These are phyloP conservation scores for Venturia carpophila DNA, from an alignment of 2,329 filamentous ascomycete genomes.

Conservation along the genomic window DNA sequence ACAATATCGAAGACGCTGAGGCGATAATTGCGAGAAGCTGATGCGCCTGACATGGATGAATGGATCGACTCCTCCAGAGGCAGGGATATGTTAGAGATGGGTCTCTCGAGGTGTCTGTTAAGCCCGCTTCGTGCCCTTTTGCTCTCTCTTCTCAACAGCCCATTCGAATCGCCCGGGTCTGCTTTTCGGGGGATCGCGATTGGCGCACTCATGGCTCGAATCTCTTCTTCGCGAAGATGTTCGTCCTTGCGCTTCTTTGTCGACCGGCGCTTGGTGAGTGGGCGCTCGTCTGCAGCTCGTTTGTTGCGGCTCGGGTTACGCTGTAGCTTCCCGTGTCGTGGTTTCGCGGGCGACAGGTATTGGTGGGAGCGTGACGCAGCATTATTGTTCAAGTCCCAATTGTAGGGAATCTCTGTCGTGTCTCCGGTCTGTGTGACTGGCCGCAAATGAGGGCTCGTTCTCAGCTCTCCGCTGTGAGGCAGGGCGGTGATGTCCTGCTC, in stretches of 20 bases:
- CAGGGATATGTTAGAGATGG: constrained; percentile 65
- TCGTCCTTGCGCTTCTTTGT: constrained; percentile 69
- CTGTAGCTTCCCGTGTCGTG: constrained; percentile 38
- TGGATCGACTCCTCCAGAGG: constrained; percentile 66
- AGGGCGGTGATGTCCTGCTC: constrained; percentile 41
- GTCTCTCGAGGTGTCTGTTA: constrained; percentile 51
- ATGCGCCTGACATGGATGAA: constrained; percentile 67
- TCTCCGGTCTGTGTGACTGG: constrained; percentile 32
- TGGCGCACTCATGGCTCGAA: constrained; percentile 70
- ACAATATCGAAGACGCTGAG: constrained; percentile 74
- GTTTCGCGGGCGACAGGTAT: constrained; percentile 27
- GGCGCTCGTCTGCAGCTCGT: constrained; percentile 46
- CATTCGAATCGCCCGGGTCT: constrained; percentile 48
- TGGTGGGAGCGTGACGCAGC: constrained; percentile 26
- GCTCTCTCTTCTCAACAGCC: constrained; percentile 56
- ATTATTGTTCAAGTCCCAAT: constrained; percentile 11
- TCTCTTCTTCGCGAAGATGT: constrained; percentile 74
- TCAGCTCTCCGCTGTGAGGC: constrained; percentile 33
- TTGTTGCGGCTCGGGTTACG: constrained; percentile 47
- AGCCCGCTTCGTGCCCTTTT: constrained; percentile 54
- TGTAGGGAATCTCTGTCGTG: constrained; percentile 37
- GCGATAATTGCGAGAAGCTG: constrained; percentile 69
- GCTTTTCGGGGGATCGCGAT: constrained; percentile 56
- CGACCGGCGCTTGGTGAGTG: constrained; percentile 58
- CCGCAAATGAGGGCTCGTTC: constrained; percentile 42